phyloP scores from a whole-genome alignment of 1,284 basidiomycete genomes.

The Moesziomyces sp. region DNA sequence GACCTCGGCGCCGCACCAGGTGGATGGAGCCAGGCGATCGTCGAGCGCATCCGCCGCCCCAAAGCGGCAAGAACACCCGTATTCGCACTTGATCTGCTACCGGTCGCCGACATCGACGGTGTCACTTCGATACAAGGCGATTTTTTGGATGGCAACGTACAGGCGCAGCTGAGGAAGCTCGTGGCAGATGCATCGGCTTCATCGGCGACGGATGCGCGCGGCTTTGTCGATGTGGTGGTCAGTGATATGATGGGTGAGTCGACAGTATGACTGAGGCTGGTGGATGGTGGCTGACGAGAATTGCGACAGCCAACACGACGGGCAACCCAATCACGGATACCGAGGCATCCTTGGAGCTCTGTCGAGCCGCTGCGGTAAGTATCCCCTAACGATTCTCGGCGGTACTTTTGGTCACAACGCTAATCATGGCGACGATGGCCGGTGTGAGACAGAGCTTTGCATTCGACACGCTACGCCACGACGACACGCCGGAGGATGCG shows the following conservation, averaged over 20 bases:
- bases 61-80: conserved; percentile 3
- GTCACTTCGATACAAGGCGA: conserved; percentile 51
- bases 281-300: neutral
- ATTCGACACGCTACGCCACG: conserved; percentile 13
- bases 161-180: conserved; percentile 20
- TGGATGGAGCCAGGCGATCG: conserved; percentile 60
- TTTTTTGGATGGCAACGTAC: conserved; percentile 37
- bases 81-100: conserved; percentile 56
- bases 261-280: neutral
- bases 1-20: conserved; percentile 63
- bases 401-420: no score
- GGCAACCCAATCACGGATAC: conserved; percentile 48
- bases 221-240: conserved; percentile 56
- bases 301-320: conserved; percentile 39
- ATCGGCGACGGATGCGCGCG: conserved; percentile 14
- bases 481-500: neutral
- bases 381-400: neutral
- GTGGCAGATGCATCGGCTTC: conserved; percentile 23
- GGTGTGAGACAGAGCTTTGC: conserved; percentile 21
- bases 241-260: conserved; percentile 64
- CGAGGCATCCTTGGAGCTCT: conserved; percentile 46
- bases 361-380: conserved; percentile 33
- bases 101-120: conserved; percentile 28
- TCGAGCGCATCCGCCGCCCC: conserved; percentile 17
- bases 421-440: no score